A percentile compares a stretch with the other conserved stretches of the same genome.
These are phyloP conservation scores for Ceratocystis ficicola DNA, from an alignment of 2,329 filamentous ascomycete species.

Conservation along the genomic window DNA sequence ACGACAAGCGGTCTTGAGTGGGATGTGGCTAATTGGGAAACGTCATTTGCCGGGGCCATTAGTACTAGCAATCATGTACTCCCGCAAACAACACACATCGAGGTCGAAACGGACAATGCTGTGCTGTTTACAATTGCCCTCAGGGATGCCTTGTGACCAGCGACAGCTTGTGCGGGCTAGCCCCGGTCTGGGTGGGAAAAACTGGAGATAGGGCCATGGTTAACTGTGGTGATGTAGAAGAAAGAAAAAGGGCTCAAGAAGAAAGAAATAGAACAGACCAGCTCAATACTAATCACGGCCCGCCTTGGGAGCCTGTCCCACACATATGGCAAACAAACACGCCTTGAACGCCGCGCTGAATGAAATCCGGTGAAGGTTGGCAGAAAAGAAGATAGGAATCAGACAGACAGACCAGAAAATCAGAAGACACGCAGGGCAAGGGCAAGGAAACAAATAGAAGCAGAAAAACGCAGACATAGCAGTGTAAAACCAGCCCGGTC, in stretches of 20 bases:
- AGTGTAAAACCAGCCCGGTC: slow-evolving; percentile 20
- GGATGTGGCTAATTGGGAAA: slow-evolving; percentile 77
- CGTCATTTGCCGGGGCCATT: slow-evolving; percentile 57
- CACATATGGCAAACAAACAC: neutral
- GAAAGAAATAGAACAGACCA: neutral
- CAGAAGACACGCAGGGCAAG: slow-evolving; percentile 6
- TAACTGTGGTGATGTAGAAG: neutral
- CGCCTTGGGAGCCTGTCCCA: neutral
- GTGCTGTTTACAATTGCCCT: slow-evolving; percentile 57
- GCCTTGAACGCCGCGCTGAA: slow-evolving; percentile 22
- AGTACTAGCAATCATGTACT: slow-evolving; percentile 72
- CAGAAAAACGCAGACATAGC: slow-evolving; percentile 19
- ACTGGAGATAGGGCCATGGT: neutral
- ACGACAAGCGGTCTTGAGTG: slow-evolving; percentile 73
- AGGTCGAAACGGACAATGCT: slow-evolving; percentile 49
- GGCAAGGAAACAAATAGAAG: slow-evolving; percentile 18
- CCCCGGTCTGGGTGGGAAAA: neutral
- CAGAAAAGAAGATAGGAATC: slow-evolving; percentile 19
- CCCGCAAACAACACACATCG: slow-evolving; percentile 45
- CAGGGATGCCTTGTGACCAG: neutral
- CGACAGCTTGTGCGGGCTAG: neutral
- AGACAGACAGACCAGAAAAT: slow-evolving; percentile 16
- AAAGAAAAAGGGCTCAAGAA: neutral
- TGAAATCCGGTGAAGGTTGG: slow-evolving; percentile 2
- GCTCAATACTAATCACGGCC: neutral